A percentile compares a stretch with the other conserved stretches of the same genome.
These are phyloP conservation scores for Neltuma alba DNA, from an alignment of 306 rosid genomes.

Conservation along the genomic window DNA sequence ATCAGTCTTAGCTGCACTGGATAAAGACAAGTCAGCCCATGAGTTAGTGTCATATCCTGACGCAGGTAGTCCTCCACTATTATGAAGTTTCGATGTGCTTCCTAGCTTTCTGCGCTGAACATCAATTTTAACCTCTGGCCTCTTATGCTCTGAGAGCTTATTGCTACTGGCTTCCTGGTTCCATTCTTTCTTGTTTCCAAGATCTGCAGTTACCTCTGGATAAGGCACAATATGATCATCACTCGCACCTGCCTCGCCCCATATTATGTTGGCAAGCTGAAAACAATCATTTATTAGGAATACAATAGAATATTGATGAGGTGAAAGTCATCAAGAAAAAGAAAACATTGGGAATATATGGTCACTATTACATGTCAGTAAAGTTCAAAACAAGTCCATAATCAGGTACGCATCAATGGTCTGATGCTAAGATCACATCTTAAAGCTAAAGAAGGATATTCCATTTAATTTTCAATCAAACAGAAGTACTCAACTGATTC, in stretches of 20 bases:
- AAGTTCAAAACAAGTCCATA: slow-evolving; percentile 13
- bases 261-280: slow-evolving; percentile 95
- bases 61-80: slow-evolving; percentile 50
- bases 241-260: slow-evolving; percentile 75
- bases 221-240: slow-evolving; percentile 95
- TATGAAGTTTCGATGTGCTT: slow-evolving; percentile 48
- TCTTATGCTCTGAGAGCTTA: slow-evolving; percentile 61
- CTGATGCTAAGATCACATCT: slow-evolving; percentile 11
- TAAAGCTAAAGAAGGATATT: slow-evolving; percentile 23
- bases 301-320: slow-evolving; percentile 20
- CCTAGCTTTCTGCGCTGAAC: slow-evolving; percentile 50
- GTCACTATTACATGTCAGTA: slow-evolving; percentile 6
- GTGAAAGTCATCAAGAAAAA: slow-evolving; percentile 14
- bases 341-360: background rate
- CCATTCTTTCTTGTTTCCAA: slow-evolving; percentile 58
- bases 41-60: slow-evolving; percentile 52
- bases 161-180: slow-evolving; percentile 51
- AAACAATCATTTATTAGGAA: slow-evolving; percentile 35
- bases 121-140: slow-evolving; percentile 51
- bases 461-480: slow-evolving; percentile 11
- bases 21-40: slow-evolving; percentile 67
- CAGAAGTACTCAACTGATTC: background rate
- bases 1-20: slow-evolving; percentile 53
- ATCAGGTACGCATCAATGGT: background rate
- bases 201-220: slow-evolving; percentile 63